Base-by-base conservation (phyloP, 2,329 filamentous ascomycete species). In the Colletotrichum caudatum region DNA sequence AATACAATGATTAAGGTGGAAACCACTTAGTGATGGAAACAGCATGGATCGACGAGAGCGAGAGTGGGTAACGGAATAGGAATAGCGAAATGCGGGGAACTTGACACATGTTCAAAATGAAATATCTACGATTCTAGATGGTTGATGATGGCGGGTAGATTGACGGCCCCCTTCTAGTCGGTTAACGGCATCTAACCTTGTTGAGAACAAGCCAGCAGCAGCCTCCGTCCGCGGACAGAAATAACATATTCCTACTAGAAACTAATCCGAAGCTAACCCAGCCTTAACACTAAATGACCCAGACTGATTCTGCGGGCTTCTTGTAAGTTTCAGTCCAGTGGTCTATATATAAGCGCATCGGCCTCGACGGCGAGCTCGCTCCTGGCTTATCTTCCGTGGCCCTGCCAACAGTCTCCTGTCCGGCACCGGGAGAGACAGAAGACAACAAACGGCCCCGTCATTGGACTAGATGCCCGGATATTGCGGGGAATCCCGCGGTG, bases 401-500 rank as follows among this genome's bases (percentile, higher is more conserved):
- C n/a, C 39, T 64, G 35, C 64, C 58, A 53, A n/a, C 7, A n/a
- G 64, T 35, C 23, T 14, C 33, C 12, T 29, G 23, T 58, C 58
- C 53, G 59, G 51, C 20, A 53, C 37, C 11, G 58, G 37, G 37
- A 58, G 35, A 64, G 69, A 71, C 64, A 71, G 35, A 64, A 48
- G 51, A 50, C 51, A 37, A 46, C 12, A n/a, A 35, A 48, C 3
- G n/a, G 23, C 6, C 14, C 20, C 16, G n/a, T 64, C 16, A 64
- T 71, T 71, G 69, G 69, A 5, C 39, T 18, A 18, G 23, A 37
- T 35, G 29, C 37, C 33, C 54, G 53, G 53, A 60, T 51, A 60
- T 64, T 69, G 69, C 69, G 69, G 69, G 69, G 69, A 64, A 39
- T 14, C 48, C 39, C n/a, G 23, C 26, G 53, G 8, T 5, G 59